Base-by-base conservation (phyloP, 140 eudicot species). In the Stevia rebaudiana region DNA sequence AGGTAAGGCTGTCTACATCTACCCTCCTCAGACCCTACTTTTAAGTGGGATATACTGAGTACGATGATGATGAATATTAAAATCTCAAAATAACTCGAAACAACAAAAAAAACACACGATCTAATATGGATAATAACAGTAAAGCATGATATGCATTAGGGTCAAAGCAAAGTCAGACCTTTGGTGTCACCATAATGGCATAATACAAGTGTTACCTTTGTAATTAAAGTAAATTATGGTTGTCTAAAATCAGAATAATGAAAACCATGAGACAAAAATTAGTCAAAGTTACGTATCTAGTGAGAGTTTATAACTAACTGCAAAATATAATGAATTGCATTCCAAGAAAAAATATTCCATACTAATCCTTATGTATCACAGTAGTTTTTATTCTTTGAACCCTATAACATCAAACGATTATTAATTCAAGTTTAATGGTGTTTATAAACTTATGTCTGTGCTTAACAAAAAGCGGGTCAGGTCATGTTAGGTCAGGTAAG, bases 41-140 rank as follows among this genome's bases (percentile, higher is more conserved):
- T n/a, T n/a, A n/a, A n/a, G n/a, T n/a, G n/a, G n/a, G n/a, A n/a
- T n/a, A n/a, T n/a, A n/a, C n/a, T n/a, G n/a, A n/a, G n/a, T n/a
- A n/a, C n/a, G n/a, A n/a, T n/a, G n/a, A n/a, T n/a, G n/a, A n/a
- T n/a, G n/a, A n/a, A n/a, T n/a, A n/a, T n/a, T n/a, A n/a, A n/a
- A n/a, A n/a, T n/a, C n/a, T n/a, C n/a, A n/a, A n/a, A n/a, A n/a
- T n/a, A n/a, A n/a, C n/a, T n/a, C n/a, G n/a, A n/a, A n/a, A n/a
- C n/a, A n/a, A n/a, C n/a, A n/a, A n/a, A 61, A 61, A 21, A 61
- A 61, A 36, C 51, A 61, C 46, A 39, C 19, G 21, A 61, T 61
- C 50, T 21, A 36, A 61, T 61, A 61, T 39, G 44, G 25, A 61
- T 23, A 22, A 51, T 12, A 22, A 22, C 51, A 37, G 36, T 41